These are phyloP conservation scores for Simplicillium aogashimaense DNA, from an alignment of 2,329 filamentous ascomycete species.

Conservation along the genomic window DNA sequence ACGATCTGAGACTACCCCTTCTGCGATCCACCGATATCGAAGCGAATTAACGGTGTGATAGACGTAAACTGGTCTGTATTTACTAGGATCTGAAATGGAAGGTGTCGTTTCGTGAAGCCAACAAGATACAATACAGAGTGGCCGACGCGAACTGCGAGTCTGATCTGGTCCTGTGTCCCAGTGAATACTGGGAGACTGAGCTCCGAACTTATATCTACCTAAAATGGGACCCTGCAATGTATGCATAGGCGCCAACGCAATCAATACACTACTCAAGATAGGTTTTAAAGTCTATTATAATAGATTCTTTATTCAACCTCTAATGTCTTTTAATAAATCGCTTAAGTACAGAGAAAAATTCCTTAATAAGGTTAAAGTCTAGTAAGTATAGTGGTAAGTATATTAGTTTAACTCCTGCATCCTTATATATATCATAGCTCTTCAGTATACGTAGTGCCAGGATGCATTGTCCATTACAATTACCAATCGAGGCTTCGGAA, in stretches of 20 bases:
- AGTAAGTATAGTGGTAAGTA: conserved; percentile 12
- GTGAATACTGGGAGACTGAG: no score
- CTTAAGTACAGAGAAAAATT: conserved; percentile 12
- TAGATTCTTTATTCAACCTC: conserved; percentile 8
- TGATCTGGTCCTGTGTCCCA: no score
- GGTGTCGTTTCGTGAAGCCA: no score
- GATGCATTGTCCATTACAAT: conserved; percentile 24
- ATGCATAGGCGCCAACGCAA: conserved; percentile 6
- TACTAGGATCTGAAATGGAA: no score
- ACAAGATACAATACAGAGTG: no score
- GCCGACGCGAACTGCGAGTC: no score
- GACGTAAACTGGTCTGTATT: no score
- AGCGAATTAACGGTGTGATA: no score
- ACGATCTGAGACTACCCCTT: no score
- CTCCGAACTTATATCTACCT: background rate
- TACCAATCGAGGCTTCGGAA: conserved; percentile 21
- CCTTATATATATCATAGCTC: conserved; percentile 14
- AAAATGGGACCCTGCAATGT: conserved; percentile 6
- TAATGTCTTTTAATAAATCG: conserved; percentile 10
- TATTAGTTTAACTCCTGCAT: conserved; percentile 9
- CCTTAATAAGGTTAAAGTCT: conserved; percentile 15
- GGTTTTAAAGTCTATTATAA: conserved; percentile 9
- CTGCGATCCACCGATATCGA: no score
- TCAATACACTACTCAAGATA: conserved; percentile 13
- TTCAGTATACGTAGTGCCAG: conserved; percentile 16